A percentile compares a stretch with the other conserved stretches of the same genome.
phyloP scores from a whole-genome alignment of 306 rosid species.

The Oemleria cerasiformis region DNA sequence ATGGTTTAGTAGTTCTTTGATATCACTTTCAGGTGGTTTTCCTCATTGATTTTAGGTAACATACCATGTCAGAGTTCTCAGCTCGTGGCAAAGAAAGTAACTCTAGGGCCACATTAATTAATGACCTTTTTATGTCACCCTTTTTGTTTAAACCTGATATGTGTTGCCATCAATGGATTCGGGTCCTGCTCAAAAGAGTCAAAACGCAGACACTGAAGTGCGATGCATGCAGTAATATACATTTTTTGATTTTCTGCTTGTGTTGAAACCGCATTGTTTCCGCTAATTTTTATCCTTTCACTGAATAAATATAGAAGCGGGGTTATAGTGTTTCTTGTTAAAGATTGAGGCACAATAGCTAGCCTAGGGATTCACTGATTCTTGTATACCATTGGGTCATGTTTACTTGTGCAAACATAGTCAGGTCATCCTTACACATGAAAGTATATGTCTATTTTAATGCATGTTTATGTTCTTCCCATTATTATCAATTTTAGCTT shows the following conservation, averaged over 20 bases:
- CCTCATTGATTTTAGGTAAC: background rate
- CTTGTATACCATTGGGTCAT: slow-evolving; percentile 1
- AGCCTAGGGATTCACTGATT: background rate
- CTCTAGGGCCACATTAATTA: background rate
- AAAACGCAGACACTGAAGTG: background rate
- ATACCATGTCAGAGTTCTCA: background rate
- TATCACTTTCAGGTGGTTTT: background rate
- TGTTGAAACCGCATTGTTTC: background rate
- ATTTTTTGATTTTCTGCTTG: background rate
- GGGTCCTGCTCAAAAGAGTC: background rate
- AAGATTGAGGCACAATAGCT: background rate
- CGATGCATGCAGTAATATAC: background rate
- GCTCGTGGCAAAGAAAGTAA: background rate
- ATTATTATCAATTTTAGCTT: background rate
- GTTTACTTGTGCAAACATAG: background rate
- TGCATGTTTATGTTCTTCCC: background rate
- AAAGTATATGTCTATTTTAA: background rate
- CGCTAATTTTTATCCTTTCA: background rate
- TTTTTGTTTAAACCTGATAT: background rate
- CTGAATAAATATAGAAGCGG: background rate
- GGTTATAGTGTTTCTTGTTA: background rate
- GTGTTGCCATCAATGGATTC: background rate
- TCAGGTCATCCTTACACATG: background rate
- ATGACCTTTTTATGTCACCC: background rate
- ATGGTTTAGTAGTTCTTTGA: background rate